These are phyloP conservation scores for Aechmea fasciata DNA, from an alignment of 176 grass and related monocot species.

Conservation along the genomic window DNA sequence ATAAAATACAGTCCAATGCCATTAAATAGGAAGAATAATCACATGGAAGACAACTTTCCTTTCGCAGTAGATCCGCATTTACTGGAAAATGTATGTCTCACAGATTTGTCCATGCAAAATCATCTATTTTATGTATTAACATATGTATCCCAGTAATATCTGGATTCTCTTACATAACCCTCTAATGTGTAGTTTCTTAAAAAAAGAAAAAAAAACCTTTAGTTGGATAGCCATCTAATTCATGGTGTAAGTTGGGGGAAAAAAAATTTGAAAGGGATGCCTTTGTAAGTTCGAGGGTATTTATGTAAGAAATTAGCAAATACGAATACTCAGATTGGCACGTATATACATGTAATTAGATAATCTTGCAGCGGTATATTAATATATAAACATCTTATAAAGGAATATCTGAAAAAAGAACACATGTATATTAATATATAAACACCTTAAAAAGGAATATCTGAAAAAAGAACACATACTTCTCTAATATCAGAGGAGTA, in stretches of 20 bases:
- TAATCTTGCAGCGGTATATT: no score
- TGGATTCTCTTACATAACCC: not conserved
- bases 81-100: no score
- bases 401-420: slow-evolving; percentile 5
- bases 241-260: no score
- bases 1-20: slow-evolving; percentile 11
- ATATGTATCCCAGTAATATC: not conserved
- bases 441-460: slow-evolving; percentile 6
- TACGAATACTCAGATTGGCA: no score
- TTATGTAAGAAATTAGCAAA: no score
- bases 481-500: slow-evolving; percentile 94
- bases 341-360: no score
- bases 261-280: not conserved
- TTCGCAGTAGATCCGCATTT: no score
- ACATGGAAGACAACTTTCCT: no score
- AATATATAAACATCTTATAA: not conserved
- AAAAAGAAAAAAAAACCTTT: not conserved
- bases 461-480: slow-evolving; percentile 25
- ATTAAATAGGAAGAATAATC: not conserved
- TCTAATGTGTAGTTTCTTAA: not conserved
- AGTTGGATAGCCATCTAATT: not conserved
- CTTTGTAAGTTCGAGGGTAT: no score
- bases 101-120: no score
- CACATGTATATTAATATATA: not conserved
- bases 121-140: not conserved